These are phyloP conservation scores for Adenanthera pavonina DNA, from an alignment of 306 rosid species.

Conservation along the genomic window DNA sequence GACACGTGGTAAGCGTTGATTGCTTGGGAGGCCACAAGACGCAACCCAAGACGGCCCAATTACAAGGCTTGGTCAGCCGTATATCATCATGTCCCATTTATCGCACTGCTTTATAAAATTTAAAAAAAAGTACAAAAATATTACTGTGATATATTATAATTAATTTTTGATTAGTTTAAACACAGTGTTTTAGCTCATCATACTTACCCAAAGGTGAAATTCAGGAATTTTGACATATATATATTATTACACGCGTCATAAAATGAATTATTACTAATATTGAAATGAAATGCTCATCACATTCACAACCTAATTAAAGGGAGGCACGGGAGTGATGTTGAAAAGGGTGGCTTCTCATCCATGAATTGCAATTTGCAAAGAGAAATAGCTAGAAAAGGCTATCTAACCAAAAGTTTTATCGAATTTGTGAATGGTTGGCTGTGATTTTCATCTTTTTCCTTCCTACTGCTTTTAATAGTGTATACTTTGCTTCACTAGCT, in stretches of 20 bases:
- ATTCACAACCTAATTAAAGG: not conserved
- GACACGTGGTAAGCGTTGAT: slow-evolving; percentile 23
- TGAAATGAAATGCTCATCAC: not conserved
- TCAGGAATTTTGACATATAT: too few species aligned
- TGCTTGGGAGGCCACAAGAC: not conserved
- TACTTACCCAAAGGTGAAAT: not conserved
- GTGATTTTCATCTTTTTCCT: not conserved
- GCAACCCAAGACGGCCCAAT: slow-evolving; percentile 11
- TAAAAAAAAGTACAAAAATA: too few species aligned
- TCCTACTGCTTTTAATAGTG: not conserved
- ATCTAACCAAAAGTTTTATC: not conserved
- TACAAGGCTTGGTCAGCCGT: not conserved
- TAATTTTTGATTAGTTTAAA: too few species aligned
- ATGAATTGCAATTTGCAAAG: not conserved
- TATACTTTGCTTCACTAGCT: not conserved
- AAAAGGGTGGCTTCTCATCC: not conserved
- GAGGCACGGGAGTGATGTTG: not conserved
- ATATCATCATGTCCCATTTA: not conserved
- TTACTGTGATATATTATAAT: too few species aligned
- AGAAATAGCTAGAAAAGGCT: too few species aligned
- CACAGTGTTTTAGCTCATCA: not conserved
- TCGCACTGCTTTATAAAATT: too few species aligned
- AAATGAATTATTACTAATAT: not conserved
- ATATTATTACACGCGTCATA: not conserved
- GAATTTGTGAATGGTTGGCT: not conserved